phyloP scores from a whole-genome alignment of 1,284 basidiomycete genomes.

The Trichosporon faecale region DNA sequence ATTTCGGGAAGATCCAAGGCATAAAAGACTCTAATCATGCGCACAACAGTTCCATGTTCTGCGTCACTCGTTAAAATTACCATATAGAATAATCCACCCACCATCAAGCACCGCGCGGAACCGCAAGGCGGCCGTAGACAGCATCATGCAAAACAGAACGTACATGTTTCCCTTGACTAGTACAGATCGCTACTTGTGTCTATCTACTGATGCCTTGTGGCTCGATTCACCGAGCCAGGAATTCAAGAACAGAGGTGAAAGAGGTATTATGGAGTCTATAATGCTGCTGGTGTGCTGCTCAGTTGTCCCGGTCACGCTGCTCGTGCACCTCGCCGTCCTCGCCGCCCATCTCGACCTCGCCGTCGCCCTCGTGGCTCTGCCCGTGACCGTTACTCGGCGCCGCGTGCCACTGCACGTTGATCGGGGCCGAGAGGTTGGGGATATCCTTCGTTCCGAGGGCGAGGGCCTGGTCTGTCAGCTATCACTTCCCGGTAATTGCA shows the following conservation, averaged over 20 bases:
- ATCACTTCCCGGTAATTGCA: not conserved
- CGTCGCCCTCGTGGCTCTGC: constrained; percentile 9
- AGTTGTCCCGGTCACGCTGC: constrained; percentile 17
- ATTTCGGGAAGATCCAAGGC: too few species aligned
- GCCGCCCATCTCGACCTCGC: constrained; percentile 20
- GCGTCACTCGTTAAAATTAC: not conserved
- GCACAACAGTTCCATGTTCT: too few species aligned
- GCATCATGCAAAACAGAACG: constrained; percentile 8
- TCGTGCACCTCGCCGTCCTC: constrained; percentile 17
- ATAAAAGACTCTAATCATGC: too few species aligned
- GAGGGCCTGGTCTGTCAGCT: constrained; percentile 31
- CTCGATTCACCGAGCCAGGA: not conserved
- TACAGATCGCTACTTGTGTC: not conserved
- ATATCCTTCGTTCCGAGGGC: constrained; percentile 43
- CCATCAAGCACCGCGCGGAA: not conserved
- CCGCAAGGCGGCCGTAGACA: too few species aligned
- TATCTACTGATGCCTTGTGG: not conserved
- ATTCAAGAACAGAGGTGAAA: not conserved
- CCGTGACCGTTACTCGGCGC: constrained; percentile 13
- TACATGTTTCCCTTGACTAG: not conserved
- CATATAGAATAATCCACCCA: not conserved
- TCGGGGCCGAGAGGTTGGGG: constrained; percentile 24
- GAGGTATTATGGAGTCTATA: not conserved
- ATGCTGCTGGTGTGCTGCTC: not conserved
- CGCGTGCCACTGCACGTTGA: constrained; percentile 37